Evolutionary conservation across 148 eudicot genomes (phyloP), one percentile per base, ranked within the genome.

Genomic region (Arbutus unedo): DNA sequence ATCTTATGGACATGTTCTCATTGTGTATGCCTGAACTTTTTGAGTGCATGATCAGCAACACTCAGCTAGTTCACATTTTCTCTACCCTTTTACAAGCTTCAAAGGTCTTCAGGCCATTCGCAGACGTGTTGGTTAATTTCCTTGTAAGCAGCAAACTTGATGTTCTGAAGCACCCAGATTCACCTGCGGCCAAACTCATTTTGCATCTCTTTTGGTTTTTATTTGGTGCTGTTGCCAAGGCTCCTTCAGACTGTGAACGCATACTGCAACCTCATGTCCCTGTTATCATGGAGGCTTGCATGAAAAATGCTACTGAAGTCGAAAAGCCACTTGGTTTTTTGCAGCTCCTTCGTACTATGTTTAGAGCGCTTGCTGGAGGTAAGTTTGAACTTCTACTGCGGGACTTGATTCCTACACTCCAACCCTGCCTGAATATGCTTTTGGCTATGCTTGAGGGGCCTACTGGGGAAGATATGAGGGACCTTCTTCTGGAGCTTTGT

Each of bases 391-490:
- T 90, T 78, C 90, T 96, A 67, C 84, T 96, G 85, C 89, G 99
- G 49, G 99, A 96, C 82, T 86, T 96, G 85, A 88, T 94, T 77
- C 92, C 94, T 53, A 86, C 87, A 80, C 91, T 96, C 54, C 94
- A 88, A 83, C 98, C 97, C 55, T 96, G 98, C 84, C 89, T 96
- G 85, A 96, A 94, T 87, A 93, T 96, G 99, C 86, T 96, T 82
- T 85, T 94, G 85, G 92, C 97, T 84, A 91, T 96, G 99, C 96
- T 96, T 41, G 99, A 96, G 85, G 98, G 99, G 31, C 99, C 98
- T 45, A 89, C 90, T 84, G 96, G 93, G 78, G 98, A 94, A 85
- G 97, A 96, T 86, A 90, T 89, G 95, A 87, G 92, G 82, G 99
- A 96, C 82, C 95, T 96, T 83, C 80, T 96, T 78, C 89, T 94